Evolutionary conservation across 306 rosid species (phyloP), one percentile per base, ranked within the genome.

Genomic region (Quercus variabilis): DNA sequence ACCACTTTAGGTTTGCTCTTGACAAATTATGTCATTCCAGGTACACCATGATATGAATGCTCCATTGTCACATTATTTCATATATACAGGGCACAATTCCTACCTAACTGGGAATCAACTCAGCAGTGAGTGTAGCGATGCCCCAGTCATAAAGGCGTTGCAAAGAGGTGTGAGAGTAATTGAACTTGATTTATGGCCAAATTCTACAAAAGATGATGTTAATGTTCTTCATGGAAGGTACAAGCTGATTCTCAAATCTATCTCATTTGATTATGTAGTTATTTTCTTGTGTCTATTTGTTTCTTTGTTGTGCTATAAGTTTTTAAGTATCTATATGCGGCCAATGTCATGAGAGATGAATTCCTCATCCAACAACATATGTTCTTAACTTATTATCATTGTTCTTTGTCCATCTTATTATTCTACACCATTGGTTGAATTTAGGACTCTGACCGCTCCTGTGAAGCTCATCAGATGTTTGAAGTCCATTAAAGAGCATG

Each of bases 41-140:
- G 97, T 94, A 72, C 97, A 92, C 82, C 99, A 94, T 74, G 97
- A 92, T 71, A 94, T 92, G 99, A 85, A 80, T 60, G 93, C 92
- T 67, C 99, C 99, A 18, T 82, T 92, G 67, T 92, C 99, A 77
- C 97, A 94, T 86, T 94, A 94, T 87, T 94, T 86, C 92, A 94
- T 92, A 91, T 91, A 92, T 69, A 94, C 99, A 79, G 99, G 99
- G 76, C 99, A 94, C 87, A 94, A 94, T 88, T 94, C 99, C 43
- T 94, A 94, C 78, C 88, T 94, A 2, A 92, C 97, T 55, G 99
- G 99, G 82, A 94, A 94, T 90, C 99, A 94, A 80, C 91, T 94
- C 17, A 94, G 93, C 86, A 92, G 99, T 69, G 95, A 91, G 64
- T 92, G 95, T 52, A 94, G 99, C 38, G 95, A 88, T 74, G 88